Percentiles rank a stretch among this genome's conserved stretches.
Evolutionary conservation across 2,329 filamentous ascomycete species (phyloP).

Genomic region (Annulohypoxylon truncatum): DNA sequence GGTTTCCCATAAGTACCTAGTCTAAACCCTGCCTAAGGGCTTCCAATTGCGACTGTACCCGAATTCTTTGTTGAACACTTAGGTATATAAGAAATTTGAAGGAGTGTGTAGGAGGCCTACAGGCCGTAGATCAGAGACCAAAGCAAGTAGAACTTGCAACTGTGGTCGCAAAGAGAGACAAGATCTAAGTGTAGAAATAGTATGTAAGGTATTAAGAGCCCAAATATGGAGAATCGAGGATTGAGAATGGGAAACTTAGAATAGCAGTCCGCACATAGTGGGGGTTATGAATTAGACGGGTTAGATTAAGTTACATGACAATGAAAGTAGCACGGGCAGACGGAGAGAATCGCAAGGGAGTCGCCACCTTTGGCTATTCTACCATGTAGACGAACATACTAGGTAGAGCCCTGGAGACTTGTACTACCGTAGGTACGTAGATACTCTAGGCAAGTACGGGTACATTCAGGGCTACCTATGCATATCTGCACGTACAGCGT

Average conservation of each 20-base stretch:
- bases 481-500: neutral
- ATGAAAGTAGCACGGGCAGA: neutral
- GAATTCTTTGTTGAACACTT: conserved; percentile 7
- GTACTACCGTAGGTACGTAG: neutral
- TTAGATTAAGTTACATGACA: neutral
- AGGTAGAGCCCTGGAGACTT: neutral
- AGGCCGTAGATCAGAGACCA: neutral
- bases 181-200: neutral
- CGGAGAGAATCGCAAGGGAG: neutral
- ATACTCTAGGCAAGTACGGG: too few relatives aligned
- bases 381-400: too few relatives aligned
- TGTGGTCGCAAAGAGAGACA: neutral
- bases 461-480: neutral
- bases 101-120: neutral
- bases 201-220: neutral
- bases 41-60: neutral
- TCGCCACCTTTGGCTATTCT: conserved; percentile 25
- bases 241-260: conserved; percentile 22
- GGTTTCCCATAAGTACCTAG: conserved; percentile 16
- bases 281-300: too few relatives aligned
- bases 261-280: conserved; percentile 10
- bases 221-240: conserved; percentile 1
- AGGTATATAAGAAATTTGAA: neutral
- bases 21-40: conserved; percentile 1
- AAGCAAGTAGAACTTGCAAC: neutral